A percentile compares a stretch with the other conserved stretches of the same genome.
These are phyloP conservation scores for Nakazawaea siamensis DNA, from an alignment of 805 yeast genomes.

Conservation along the genomic window DNA sequence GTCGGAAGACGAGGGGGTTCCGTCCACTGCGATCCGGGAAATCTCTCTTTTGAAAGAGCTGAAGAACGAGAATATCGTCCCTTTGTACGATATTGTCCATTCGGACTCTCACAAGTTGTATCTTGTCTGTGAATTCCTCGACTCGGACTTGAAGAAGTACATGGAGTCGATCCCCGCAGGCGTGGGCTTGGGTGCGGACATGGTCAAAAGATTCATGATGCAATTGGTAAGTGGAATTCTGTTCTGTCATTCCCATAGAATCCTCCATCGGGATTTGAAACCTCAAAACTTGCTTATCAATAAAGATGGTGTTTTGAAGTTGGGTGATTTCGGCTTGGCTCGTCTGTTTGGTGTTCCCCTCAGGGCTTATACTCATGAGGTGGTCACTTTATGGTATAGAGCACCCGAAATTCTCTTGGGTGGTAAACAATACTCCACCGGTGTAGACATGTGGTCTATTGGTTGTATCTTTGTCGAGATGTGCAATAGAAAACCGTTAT, in stretches of 20 bases:
- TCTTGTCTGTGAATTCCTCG: conserved; percentile 88
- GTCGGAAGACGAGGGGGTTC: conserved; percentile 97
- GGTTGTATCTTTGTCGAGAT: conserved; percentile 98
- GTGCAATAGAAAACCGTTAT: conserved; percentile 91
- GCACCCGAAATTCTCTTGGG: conserved; percentile 95
- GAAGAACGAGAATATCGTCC: conserved; percentile 87
- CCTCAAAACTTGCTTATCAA: conserved; percentile 94
- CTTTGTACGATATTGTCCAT: conserved; percentile 89
- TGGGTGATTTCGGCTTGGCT: conserved; percentile 92
- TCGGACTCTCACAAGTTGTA: conserved; percentile 89
- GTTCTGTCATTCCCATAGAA: conserved; percentile 91
- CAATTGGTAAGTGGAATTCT: conserved; percentile 87
- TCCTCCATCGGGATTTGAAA: conserved; percentile 90
- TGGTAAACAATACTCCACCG: conserved; percentile 94
- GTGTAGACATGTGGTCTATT: conserved; percentile 98
- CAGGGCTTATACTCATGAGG: conserved; percentile 95
- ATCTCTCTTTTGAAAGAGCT: conserved; percentile 90
- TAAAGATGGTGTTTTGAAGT: conserved; percentile 88
- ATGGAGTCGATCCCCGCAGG: conserved; percentile 94
- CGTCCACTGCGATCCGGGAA: conserved; percentile 96
- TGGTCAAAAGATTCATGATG: conserved; percentile 89
- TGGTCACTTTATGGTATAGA: conserved; percentile 95
- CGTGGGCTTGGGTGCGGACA: conserved; percentile 78
- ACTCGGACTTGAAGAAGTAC: conserved; percentile 89
- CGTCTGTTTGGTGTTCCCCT: conserved; percentile 97